These are phyloP conservation scores for Mortierella antarctica DNA, from an alignment of 192 early-diverging fungal genomes.

Conservation along the genomic window DNA sequence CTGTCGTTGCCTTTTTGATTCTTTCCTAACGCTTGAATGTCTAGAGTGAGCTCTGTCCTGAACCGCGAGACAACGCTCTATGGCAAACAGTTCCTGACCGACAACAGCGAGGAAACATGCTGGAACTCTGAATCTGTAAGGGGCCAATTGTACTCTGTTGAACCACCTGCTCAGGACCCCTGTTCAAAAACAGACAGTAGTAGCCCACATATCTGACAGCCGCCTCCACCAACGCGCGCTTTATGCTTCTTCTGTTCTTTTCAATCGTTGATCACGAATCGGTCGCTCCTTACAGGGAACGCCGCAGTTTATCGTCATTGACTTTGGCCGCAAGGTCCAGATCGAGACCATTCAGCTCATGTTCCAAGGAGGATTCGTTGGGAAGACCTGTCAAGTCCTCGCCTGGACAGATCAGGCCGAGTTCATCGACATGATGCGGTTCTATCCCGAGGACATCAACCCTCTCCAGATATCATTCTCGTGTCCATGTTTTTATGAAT, in stretches of 20 bases:
- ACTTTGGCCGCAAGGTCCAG: constrained; percentile 66
- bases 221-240: not conserved
- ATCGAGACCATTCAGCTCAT: constrained; percentile 62
- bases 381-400: constrained; percentile 71
- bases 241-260: constrained; percentile 2
- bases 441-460: constrained; percentile 85
- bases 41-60: constrained; percentile 88
- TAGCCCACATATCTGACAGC: not conserved
- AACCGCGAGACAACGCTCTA: constrained; percentile 80
- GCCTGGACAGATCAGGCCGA: constrained; percentile 55
- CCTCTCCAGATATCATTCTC: constrained; percentile 55
- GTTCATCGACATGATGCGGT: constrained; percentile 55
- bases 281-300: constrained; percentile 58
- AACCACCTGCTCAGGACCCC: not conserved
- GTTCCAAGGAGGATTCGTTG: constrained; percentile 93
- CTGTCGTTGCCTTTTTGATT: not conserved
- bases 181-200: not conserved
- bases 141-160: not conserved
- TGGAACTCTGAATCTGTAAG: constrained; percentile 92
- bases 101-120: constrained; percentile 86
- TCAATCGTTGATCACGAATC: not conserved
- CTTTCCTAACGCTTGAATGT: not conserved
- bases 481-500: not conserved
- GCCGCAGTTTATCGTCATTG: constrained; percentile 80
- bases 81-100: constrained; percentile 87